phyloP scores from a whole-genome alignment of 2,329 filamentous ascomycete genomes.

The Fusarium fujikuroi region DNA sequence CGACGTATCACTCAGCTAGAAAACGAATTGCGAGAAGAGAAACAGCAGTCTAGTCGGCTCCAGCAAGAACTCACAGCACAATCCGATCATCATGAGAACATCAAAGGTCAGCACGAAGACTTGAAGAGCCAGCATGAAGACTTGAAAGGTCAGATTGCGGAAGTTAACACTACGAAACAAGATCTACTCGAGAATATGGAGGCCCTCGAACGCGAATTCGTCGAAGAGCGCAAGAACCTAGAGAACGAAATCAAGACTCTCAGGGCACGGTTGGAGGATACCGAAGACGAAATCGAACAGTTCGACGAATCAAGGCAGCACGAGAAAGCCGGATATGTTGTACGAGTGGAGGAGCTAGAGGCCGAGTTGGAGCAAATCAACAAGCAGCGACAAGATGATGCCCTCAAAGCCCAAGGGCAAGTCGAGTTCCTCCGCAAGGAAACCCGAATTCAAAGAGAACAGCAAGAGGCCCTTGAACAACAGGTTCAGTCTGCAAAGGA shows the following conservation, averaged over 20 bases:
- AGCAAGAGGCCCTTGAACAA: constrained; percentile 66
- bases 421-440: constrained; percentile 72
- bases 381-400: constrained; percentile 67
- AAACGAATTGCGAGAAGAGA: constrained; percentile 79
- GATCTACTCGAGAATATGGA: constrained; percentile 96
- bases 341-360: constrained; percentile 74
- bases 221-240: constrained; percentile 83
- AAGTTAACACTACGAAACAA: constrained; percentile 90
- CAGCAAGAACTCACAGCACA: constrained; percentile 75
- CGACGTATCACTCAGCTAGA: constrained; percentile 74
- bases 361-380: constrained; percentile 74
- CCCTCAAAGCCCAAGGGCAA: constrained; percentile 69
- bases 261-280: constrained; percentile 83
- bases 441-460: constrained; percentile 67
- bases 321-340: constrained; percentile 76
- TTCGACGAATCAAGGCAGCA: constrained; percentile 85
- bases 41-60: constrained; percentile 71
- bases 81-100: constrained; percentile 67
- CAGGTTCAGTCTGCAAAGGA: constrained; percentile 67
- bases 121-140: constrained; percentile 66
- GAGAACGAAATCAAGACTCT: constrained; percentile 82
- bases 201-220: constrained; percentile 87
- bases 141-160: constrained; percentile 77
- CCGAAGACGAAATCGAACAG: constrained; percentile 91
- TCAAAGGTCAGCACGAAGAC: constrained; percentile 63